A percentile compares a stretch with the other conserved stretches of the same genome.
phyloP scores from a whole-genome alignment of 768 basidiomycete species.

The Lactarius psammicola region DNA sequence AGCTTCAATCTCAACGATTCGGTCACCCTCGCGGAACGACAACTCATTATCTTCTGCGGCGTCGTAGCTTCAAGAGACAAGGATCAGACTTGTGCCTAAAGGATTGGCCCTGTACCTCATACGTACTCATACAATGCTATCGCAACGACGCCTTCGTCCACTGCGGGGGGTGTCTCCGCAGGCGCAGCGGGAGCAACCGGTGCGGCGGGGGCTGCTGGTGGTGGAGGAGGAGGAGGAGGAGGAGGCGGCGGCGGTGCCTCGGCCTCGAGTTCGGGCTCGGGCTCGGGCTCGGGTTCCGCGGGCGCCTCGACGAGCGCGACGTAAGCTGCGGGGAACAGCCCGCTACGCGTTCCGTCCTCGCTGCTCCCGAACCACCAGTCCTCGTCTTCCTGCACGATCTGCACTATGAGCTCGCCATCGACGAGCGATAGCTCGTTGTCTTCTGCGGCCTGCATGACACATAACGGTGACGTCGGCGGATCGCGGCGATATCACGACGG shows the following conservation, averaged over 20 bases:
- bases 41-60: slow-evolving; percentile 92
- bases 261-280: slow-evolving; percentile 44
- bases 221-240: slow-evolving; percentile 46
- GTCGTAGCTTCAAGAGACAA: slow-evolving; percentile 60
- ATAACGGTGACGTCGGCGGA: background rate
- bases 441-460: slow-evolving; percentile 58
- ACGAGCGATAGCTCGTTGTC: slow-evolving; percentile 80
- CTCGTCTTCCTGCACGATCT: slow-evolving; percentile 81
- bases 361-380: slow-evolving; percentile 91
- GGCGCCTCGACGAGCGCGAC: slow-evolving; percentile 66
- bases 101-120: background rate
- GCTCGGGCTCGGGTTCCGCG: slow-evolving; percentile 39
- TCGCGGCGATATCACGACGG: background rate
- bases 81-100: slow-evolving; percentile 16
- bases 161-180: slow-evolving; percentile 46
- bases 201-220: slow-evolving; percentile 40
- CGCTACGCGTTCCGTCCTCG: slow-evolving; percentile 60
- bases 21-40: slow-evolving; percentile 79
- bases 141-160: slow-evolving; percentile 58
- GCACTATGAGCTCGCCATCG: slow-evolving; percentile 80
- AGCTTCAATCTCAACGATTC: slow-evolving; percentile 74
- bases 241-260: slow-evolving; percentile 61
- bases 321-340: slow-evolving; percentile 91
- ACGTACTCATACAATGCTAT: slow-evolving; percentile 72
- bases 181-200: slow-evolving; percentile 46